Conservation (phyloP, 2,329 filamentous ascomycete genomes). For the Xylariales sp. region DNA sequence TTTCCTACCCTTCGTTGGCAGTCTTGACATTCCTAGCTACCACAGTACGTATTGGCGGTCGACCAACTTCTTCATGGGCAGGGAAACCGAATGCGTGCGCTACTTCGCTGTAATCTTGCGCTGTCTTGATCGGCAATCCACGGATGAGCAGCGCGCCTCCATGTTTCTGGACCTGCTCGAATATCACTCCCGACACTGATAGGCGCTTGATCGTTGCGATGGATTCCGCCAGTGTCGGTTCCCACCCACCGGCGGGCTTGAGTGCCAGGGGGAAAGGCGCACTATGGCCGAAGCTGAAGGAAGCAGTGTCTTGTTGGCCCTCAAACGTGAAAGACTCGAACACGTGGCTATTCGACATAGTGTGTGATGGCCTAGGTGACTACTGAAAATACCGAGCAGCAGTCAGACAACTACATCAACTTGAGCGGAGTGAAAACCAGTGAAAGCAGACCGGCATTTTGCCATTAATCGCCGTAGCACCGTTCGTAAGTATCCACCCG, state of each 20-base stretch:
- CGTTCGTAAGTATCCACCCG: no score
- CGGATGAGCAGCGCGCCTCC: slow-evolving; percentile 30
- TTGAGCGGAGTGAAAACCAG: no score
- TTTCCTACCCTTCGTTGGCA: slow-evolving; percentile 31
- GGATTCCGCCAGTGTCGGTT: slow-evolving; percentile 10
- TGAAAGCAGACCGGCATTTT: no score
- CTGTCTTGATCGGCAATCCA: slow-evolving; percentile 25
- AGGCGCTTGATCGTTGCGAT: slow-evolving; percentile 15
- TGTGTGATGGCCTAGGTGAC: neutral
- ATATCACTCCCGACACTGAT: slow-evolving; percentile 21
- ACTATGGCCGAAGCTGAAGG: slow-evolving; percentile 16
- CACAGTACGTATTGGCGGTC: slow-evolving; percentile 27
- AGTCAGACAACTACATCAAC: no score
- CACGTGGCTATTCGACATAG: neutral
- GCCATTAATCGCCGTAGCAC: no score
- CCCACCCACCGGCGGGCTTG: slow-evolving; percentile 7
- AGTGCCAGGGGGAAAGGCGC: slow-evolving; percentile 21
- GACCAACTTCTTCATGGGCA: slow-evolving; percentile 29
- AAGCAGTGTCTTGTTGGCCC: slow-evolving; percentile 18
- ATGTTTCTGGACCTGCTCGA: slow-evolving; percentile 21
- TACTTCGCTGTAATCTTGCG: slow-evolving; percentile 29
- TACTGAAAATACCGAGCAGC: no score
- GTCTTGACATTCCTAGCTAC: slow-evolving; percentile 32
- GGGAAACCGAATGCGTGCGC: slow-evolving; percentile 31
- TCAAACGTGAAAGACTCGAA: slow-evolving; percentile 18